Base-by-base conservation (phyloP, 768 basidiomycete genomes). In the Cystobasidium ongulense region DNA sequence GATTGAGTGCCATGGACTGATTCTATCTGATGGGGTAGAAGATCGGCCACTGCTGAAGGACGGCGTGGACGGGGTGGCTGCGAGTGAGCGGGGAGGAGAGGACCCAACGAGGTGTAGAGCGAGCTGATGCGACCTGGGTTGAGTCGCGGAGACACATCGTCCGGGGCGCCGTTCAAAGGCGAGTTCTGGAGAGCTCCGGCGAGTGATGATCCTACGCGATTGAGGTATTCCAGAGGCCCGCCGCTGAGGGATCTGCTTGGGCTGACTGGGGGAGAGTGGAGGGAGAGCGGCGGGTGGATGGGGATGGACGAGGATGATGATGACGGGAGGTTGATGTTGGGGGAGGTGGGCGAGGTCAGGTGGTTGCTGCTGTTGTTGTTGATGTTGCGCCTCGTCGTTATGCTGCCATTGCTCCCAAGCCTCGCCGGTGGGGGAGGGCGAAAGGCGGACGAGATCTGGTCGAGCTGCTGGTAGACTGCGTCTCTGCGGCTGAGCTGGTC, bases 401-500 rank as follows among this genome's bases (percentile, higher is more conserved):
- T 59, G 57, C 25, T 59, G 57, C 13, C 4, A 59, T 27, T 59
- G 57, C 57, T 59, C 25, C 29, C 33, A 17, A 27, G 57, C 33
- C 57, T 10, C 33, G 57, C 57, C 57, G 57, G 23, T 23, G 57
- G 23, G 25, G 11, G 13, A 13, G 57, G 57, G 3, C 57, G 57
- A 15, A 59, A 21, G 18, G 65, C 65, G 31, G 39, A 36, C 7
- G 39, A 35, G 11, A 67, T 23, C 65, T 67, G 65, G 23, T 50
- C 65, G 29, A 67, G 29, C 65, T 52, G 46, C 4, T 53, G 41
- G 50, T 53, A 67, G 25, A 67, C 65, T 15, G 65, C 50, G 23
- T 67, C 65, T 2, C 65, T 2, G 23, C 65, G 65, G 50, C 65
- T 67, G 50, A 67, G 65, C 43, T 67, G 65, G 50, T 67, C 65